Base-by-base conservation (phyloP, 2,329 filamentous ascomycete genomes). In the Botrytis porri region DNA sequence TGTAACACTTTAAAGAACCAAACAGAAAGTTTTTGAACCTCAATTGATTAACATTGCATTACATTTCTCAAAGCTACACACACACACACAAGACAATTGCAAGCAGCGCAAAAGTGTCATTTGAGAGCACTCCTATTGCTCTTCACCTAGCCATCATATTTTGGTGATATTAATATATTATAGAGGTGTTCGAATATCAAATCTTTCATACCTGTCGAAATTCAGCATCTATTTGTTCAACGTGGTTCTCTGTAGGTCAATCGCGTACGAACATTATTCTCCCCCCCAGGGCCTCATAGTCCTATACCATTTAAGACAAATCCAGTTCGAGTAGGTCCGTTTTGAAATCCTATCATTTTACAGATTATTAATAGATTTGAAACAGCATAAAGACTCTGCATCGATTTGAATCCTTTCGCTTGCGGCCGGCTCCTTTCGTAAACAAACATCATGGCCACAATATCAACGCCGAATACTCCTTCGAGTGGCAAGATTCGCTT, bases 401-500 rank as follows among this genome's bases (percentile, higher is more conserved):
- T 59, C 39, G 41, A 45, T 59, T 41, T 35, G 25, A n/a, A 69
- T 72, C 70, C 70, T 72, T 67, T 67, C 62, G 39, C 41, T 67
- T 60, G 35, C 41, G 18, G 29, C 22, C 70, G 10, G 6, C 20
- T 66, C 65, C 70, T 54, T 60, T 59, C 63, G 63, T 74, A 71
- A 45, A 71, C 66, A 63, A 60, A 51, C 41, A 70, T 20, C n/a
- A 76, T 76, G 72, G 72, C 61, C 22, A 45, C 62, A 25, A 72
- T 20, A 64, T 67, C 72, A 51, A 65, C 35, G 25, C 37, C 70
- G 41, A 73, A 73, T 61, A 57, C 73, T 72, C 73, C 66, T 39
- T 57, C 51, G n/a, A 61, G 39, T 18, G 73, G 72, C 63, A 79
- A 85, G 75, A 84, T 90, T 73, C 88, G 84, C 78, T 87, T 87